Base-by-base conservation (phyloP, 208 protist species). In the Crithidia expoeki region DNA sequence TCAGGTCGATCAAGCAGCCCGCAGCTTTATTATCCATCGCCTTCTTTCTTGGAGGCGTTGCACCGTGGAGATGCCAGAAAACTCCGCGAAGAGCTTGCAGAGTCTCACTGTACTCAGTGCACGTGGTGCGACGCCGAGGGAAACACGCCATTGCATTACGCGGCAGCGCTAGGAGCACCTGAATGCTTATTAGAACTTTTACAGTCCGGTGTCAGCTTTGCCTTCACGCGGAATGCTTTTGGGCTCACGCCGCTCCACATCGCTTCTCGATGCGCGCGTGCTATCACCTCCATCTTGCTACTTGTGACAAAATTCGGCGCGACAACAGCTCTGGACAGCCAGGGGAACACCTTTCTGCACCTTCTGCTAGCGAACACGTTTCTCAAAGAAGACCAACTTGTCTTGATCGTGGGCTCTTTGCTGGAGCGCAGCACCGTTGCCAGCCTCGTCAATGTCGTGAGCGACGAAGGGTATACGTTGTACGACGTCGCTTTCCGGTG, bases 321-420 rank as follows among this genome's bases (percentile, higher is more conserved):
- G 3, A 68, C 32, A 32, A 19, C 33, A 11, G 12, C n/a, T 6
- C 17, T 49, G 0, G 74, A 90, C 57, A 7, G 27, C 11, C 25
- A 66, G 6, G 78, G 75, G 9, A 64, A 84, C n/a, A 89, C 84
- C 0, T 89, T 94, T 74, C 49, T 94, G 10, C 89, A 94, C 33
- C 28, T 64, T 14, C 63, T 94, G 23, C 56, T 92, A 60, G 7
- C 21, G 17, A 94, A 94, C 62, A 50, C 28, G 9, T 19, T 10
- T 0, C 65, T 91, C 23, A 36, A 52, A 17, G 61, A 61, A 27
- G 12, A 4, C 0, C 64, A 80, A 34, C 51, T 86, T 3, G 19
- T 73, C 12, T 63, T 86, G 50, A 63, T 91, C 17, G 49, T 86
- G 40, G 58, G 68, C 42, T 86, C 83, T 66, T 56, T 92, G 25